Conservation (phyloP, 2,329 filamentous ascomycete species). For the Aspergillus pseudotamarii region DNA sequence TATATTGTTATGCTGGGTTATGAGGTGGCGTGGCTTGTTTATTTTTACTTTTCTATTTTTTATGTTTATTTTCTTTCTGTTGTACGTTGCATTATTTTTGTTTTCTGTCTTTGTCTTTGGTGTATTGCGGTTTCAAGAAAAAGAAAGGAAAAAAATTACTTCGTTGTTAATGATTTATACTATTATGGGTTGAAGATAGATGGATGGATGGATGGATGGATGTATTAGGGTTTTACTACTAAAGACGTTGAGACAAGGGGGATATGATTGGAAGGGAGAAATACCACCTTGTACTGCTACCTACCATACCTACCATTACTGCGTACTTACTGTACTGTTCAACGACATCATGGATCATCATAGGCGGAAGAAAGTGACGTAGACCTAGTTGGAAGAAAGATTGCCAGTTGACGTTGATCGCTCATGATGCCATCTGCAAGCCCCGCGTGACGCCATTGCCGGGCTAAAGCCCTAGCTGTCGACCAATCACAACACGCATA, state of each 20-base stretch:
- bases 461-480: conserved; percentile 42
- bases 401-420: neutral
- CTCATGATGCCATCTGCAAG: conserved; percentile 31
- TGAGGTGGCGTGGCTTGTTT: neutral
- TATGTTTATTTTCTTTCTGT: too few species aligned
- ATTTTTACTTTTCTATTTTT: neutral
- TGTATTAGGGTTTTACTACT: neutral
- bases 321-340: neutral
- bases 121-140: neutral
- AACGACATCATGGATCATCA: neutral
- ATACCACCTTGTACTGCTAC: neutral
- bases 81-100: too few species aligned
- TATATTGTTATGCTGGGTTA: conserved; percentile 4
- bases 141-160: neutral
- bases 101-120: neutral
- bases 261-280: neutral
- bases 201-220: too few species aligned
- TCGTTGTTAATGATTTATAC: neutral
- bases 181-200: too few species aligned
- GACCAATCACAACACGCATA: conserved; percentile 23
- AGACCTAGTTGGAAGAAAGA: neutral
- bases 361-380: neutral
- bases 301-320: too few species aligned
- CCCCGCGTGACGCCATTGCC: conserved; percentile 38
- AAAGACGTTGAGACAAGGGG: neutral